These are phyloP conservation scores for Omphalotus olearius DNA, from an alignment of 1,284 basidiomycete genomes.

Conservation along the genomic window DNA sequence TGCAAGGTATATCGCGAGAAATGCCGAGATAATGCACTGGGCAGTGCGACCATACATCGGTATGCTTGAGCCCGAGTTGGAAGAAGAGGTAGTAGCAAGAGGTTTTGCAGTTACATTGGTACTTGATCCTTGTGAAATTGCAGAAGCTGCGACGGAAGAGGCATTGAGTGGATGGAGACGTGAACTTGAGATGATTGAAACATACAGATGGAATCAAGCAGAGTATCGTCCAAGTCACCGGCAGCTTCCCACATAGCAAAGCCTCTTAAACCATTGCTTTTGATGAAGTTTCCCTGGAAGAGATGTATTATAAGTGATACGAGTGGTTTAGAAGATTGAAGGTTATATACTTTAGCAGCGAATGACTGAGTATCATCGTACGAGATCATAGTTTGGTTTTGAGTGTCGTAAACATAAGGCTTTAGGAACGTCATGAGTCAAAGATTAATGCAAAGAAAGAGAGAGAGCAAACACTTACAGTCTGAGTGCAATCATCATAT, in stretches of 20 bases:
- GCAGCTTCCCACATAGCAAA: constrained; percentile 54
- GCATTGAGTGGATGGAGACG: too few species aligned
- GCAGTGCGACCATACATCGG: too few species aligned
- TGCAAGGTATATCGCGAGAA: too few species aligned
- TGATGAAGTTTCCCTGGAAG: constrained; percentile 31
- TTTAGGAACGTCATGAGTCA: constrained; percentile 23
- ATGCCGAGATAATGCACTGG: too few species aligned
- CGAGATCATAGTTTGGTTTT: constrained; percentile 50
- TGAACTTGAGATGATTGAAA: not conserved
- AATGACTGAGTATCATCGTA: constrained; percentile 43
- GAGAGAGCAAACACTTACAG: constrained; percentile 37
- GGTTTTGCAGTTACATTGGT: too few species aligned
- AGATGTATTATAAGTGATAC: not conserved
- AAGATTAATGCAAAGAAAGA: not conserved
- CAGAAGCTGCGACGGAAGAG: too few species aligned
- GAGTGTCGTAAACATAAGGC: constrained; percentile 62
- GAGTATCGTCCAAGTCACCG: constrained; percentile 45
- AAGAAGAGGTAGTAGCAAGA: too few species aligned
- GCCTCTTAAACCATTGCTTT: constrained; percentile 38
- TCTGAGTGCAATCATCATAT: constrained; percentile 64
- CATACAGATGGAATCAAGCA: constrained; percentile 39
- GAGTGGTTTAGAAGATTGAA: not conserved
- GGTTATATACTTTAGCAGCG: constrained; percentile 31
- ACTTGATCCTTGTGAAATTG: too few species aligned
- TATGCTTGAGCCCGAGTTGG: too few species aligned